Conservation (phyloP, 176 grass and related monocot genomes). For the Aegilops bicornis region DNA sequence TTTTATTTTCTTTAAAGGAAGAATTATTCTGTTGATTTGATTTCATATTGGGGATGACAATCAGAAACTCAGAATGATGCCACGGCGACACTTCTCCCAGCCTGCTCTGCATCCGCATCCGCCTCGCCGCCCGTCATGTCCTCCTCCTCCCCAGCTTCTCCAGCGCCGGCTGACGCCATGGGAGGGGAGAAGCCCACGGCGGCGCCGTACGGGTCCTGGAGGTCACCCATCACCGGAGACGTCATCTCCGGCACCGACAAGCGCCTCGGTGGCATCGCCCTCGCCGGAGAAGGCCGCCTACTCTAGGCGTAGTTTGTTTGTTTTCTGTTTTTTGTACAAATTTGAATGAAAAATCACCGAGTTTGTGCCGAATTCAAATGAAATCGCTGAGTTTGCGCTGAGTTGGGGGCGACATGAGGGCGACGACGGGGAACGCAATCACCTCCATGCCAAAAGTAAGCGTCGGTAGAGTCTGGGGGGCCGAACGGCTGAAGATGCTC, state of each 20-base stretch:
- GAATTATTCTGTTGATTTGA: not conserved
- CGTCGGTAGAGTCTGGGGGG: too few relatives aligned
- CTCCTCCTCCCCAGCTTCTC: not conserved
- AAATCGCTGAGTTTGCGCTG: too few relatives aligned
- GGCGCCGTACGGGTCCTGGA: constrained; percentile 52
- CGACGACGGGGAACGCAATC: too few relatives aligned
- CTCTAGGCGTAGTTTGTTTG: not conserved
- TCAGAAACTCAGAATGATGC: too few relatives aligned
- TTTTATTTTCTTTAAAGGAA: too few relatives aligned
- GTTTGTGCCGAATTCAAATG: too few relatives aligned
- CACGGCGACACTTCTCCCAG: not conserved
- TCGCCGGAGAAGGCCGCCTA: constrained; percentile 35
- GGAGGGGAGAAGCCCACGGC: constrained; percentile 26
- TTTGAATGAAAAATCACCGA: too few relatives aligned
- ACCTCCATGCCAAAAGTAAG: too few relatives aligned
- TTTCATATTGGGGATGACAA: not conserved
- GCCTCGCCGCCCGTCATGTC: not conserved
- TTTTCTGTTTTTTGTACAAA: too few relatives aligned
- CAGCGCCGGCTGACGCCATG: not conserved
- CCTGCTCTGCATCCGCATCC: too few relatives aligned
- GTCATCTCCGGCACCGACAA: constrained; percentile 31
- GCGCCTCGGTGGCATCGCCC: constrained; percentile 26
- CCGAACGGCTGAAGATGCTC: too few relatives aligned
- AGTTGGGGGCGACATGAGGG: too few relatives aligned
- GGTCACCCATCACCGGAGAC: constrained; percentile 47